These are phyloP conservation scores for Ettlia oleoabundans DNA, from an alignment of 139 green algal genomes.

Conservation along the genomic window DNA sequence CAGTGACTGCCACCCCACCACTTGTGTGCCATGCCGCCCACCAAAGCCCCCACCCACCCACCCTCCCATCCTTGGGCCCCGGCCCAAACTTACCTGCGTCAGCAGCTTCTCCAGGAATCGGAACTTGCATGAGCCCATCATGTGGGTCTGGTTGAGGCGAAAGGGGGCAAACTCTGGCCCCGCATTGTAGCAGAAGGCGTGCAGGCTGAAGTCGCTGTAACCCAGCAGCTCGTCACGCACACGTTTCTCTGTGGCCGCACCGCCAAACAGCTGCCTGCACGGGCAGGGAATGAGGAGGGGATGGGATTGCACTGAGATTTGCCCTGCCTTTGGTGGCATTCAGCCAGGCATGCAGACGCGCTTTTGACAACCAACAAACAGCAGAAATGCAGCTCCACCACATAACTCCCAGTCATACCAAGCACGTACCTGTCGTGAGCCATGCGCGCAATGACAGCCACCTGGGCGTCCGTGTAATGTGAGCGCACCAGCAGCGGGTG, in stretches of 20 bases:
- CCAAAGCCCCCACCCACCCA: neutral
- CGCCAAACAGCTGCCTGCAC: conserved; percentile 69
- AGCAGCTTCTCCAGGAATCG: conserved; percentile 69
- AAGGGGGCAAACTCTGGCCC: conserved; percentile 38
- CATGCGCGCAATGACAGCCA: conserved; percentile 71
- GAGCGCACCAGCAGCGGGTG: conserved; percentile 91
- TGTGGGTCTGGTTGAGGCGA: conserved; percentile 26
- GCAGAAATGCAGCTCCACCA: neutral
- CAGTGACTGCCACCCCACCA: too few relatives aligned
- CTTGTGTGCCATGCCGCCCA: too few relatives aligned
- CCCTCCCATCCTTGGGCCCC: conserved; percentile 17
- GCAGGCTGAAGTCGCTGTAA: conserved; percentile 86
- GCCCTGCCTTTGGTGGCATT: too few relatives aligned
- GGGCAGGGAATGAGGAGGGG: neutral
- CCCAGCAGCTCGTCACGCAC: conserved; percentile 68
- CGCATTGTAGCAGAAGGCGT: conserved; percentile 70
- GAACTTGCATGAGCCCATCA: conserved; percentile 50
- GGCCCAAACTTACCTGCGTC: conserved; percentile 57
- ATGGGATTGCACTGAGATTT: too few relatives aligned
- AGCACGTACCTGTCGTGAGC: conserved; percentile 42
- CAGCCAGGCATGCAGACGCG: too few relatives aligned
- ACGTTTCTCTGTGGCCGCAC: conserved; percentile 57
- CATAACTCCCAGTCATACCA: neutral
- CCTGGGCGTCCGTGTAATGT: conserved; percentile 67
- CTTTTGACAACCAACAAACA: too few relatives aligned